Evolutionary conservation across 805 yeast species (phyloP), one percentile per base, ranked within the genome.

Genomic region (Ogataea sp.): DNA sequence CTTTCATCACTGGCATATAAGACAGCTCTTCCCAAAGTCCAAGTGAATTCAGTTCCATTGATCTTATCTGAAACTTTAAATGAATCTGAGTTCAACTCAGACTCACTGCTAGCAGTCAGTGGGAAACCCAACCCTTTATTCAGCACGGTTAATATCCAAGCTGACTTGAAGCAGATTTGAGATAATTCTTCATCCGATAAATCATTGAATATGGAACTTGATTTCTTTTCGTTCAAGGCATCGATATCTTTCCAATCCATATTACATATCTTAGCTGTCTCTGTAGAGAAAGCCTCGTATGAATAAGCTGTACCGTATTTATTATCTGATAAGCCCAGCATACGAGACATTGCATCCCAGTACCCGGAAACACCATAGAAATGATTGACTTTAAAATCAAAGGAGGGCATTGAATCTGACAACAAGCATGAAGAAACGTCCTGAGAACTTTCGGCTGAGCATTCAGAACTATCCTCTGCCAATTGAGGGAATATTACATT

Each of bases 11-110:
- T 44, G 3, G 82, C 74, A 51, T 81, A 81, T 18, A 81, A 55
- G 9, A 80, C 54, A 2, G 87, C 87, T 53, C 53, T 70, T 64
- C 98, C 98, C 23, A 93, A 57, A 0, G 97, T 93, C 98, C 98
- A 93, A 0, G 96, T 79, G 29, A 90, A 68, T 46, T 88, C 97
- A 2, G 75, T 71, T 1, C 93, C 96, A 42, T 84, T 72, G 28
- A 90, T 73, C 21, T 79, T 71, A 40, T 80, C 80, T 23, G 70
- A 69, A 15, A 76, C 61, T 34, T 63, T 64, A 33, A 77, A 62
- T 2, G 69, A 59, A 25, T 64, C 59, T 46, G 54, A 55, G 9
- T 43, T 44, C 5, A 16, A 23, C 15, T 49, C 48, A 14, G 49
- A 49, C 32, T 43, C 40, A 15, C 51, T 34, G 18, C 66, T 62